Evolutionary conservation across 2,329 filamentous ascomycete genomes (phyloP).

Genomic region (Lecanicillium sp.): DNA sequence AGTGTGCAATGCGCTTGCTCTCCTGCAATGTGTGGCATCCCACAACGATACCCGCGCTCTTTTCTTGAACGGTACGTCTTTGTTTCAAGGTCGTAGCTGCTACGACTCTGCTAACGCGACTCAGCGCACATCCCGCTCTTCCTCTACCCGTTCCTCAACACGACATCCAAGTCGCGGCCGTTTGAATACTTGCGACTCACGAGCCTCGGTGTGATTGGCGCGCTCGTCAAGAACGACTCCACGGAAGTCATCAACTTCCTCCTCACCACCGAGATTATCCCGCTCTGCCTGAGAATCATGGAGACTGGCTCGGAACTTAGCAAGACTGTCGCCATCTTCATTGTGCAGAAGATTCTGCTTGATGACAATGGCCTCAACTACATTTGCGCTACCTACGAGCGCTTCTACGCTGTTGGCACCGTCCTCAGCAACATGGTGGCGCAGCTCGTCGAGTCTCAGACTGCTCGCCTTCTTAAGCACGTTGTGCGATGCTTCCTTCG

Average conservation of each 20-base stretch:
- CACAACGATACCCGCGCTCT: slow-evolving; percentile 93
- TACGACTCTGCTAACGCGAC: slow-evolving; percentile 9
- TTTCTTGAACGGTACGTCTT: slow-evolving; percentile 74
- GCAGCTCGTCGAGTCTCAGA: slow-evolving; percentile 95
- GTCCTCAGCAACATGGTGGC: slow-evolving; percentile 98
- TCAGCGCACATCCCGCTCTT: slow-evolving; percentile 94
- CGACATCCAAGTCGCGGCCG: slow-evolving; percentile 92
- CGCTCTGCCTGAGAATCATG: slow-evolving; percentile 96
- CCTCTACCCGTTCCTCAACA: slow-evolving; percentile 96
- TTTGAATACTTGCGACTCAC: slow-evolving; percentile 97
- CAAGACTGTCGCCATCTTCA: slow-evolving; percentile 99
- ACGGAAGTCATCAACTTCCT: slow-evolving; percentile 99
- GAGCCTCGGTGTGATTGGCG: slow-evolving; percentile 91
- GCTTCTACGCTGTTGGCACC: slow-evolving; percentile 96
- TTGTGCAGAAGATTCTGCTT: slow-evolving; percentile 96
- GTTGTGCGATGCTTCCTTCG: slow-evolving; percentile 95
- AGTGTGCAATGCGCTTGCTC: slow-evolving; percentile 92
- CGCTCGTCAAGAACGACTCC: slow-evolving; percentile 96
- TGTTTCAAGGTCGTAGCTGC: neutral
- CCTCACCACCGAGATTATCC: slow-evolving; percentile 96
- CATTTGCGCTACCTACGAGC: slow-evolving; percentile 97
- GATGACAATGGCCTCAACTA: slow-evolving; percentile 96
- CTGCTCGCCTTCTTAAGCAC: slow-evolving; percentile 89
- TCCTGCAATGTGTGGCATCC: slow-evolving; percentile 93
- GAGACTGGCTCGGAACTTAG: slow-evolving; percentile 96